Percentiles rank a stretch among this genome's conserved stretches.
Conservation (phyloP, 164 flowering plant genomes). For the Pachysandra terminalis region DNA sequence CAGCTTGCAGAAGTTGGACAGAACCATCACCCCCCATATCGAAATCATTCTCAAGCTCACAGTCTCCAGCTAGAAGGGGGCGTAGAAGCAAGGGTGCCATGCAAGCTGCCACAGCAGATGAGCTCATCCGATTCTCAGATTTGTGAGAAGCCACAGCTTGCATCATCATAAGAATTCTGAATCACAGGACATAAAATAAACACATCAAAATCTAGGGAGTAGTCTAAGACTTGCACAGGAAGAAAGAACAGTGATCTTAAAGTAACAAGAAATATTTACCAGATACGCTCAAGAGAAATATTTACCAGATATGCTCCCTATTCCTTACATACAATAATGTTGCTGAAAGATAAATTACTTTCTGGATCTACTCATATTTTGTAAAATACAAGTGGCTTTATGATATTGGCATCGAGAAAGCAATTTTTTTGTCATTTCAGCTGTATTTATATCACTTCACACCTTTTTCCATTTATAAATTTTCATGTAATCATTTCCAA, state of each 20-base stretch:
- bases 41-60: conserved; percentile 74
- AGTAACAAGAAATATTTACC: not conserved
- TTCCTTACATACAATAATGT: too few relatives aligned
- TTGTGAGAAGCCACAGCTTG: conserved; percentile 76
- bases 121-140: conserved; percentile 82
- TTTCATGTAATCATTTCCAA: too few relatives aligned
- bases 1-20: conserved; percentile 89
- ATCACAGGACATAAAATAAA: conserved; percentile 5
- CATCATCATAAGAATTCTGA: conserved; percentile 94
- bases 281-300: not conserved
- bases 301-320: not conserved
- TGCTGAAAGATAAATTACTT: too few relatives aligned
- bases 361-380: too few relatives aligned
- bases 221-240: not conserved
- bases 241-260: not conserved
- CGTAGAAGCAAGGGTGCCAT: conserved; percentile 99
- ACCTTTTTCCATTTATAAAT: too few relatives aligned
- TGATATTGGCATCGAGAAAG: too few relatives aligned
- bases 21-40: conserved; percentile 90
- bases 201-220: not conserved
- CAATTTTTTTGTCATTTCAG: too few relatives aligned
- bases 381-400: too few relatives aligned
- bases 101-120: conserved; percentile 97
- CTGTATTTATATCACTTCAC: too few relatives aligned
- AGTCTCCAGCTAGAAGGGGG: conserved; percentile 93